Base-by-base conservation (phyloP, 352 stramenopile genomes). In the Phytophthora podocarpi region DNA sequence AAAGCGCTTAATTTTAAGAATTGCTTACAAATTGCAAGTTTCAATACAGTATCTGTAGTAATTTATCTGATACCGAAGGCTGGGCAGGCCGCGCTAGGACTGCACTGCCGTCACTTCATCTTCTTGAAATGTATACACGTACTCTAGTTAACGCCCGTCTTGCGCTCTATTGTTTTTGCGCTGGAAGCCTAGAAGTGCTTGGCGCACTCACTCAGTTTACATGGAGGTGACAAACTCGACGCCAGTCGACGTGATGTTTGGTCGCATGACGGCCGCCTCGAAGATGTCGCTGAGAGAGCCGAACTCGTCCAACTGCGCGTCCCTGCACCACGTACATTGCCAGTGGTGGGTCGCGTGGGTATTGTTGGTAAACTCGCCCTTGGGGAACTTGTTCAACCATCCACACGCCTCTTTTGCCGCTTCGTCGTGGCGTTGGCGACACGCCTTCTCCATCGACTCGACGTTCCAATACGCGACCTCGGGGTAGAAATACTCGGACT, bases 241-340 rank as follows among this genome's bases (percentile, higher is more conserved):
- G 12, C 62, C 62, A 11, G 23, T 49, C 9, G 49, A 27, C 5
- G 62, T 50, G 26, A 71, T 71, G 42, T 43, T 63, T 37, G 62
- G 62, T 2, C 62, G 49, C 55, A 49, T 47, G 15, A 61, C 31
- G 40, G 20, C 3, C 5, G 42, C 39, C 34, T 54, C 32, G 13
- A 82, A 75, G 23, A 84, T 54, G 26, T 54, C 35, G 8, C 50
- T n/a, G 0, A 85, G 55, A 28, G 59, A 34, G 23, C 53, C 31
- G 43, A 78, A 83, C 30, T 56, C 52, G 23, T 62, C 34, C 32
- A 67, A 36, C 9, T 66, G 28, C 9, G 78, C 70, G 23, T 76
- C 73, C 32, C 50, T 32, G 24, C 80, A 86, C 80, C 76, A 87
- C 30, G 76, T 85, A 52, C 77, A 89, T 53, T 87, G 76, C 77